Evolutionary conservation across 2,329 filamentous ascomycete genomes (phyloP), one percentile per base, ranked within the genome.

Genomic region (Huntiella omanensis): DNA sequence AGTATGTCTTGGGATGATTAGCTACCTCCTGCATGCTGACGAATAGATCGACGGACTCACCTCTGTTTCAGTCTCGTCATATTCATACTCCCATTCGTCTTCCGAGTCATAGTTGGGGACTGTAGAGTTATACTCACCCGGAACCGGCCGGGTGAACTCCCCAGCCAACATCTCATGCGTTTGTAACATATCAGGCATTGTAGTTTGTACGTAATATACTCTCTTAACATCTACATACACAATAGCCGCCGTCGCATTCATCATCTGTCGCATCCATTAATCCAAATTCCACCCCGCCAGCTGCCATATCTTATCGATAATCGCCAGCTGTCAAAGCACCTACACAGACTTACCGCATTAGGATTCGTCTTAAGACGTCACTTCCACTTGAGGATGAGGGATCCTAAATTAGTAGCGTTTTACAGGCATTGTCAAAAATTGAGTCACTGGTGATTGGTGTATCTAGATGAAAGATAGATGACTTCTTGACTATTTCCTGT

Each of bases 11-110:
- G 3, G 32, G 22, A n/a, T 36, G 15, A 16, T 36, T 15, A 45
- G 19, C 12, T 38, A 37, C 4, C 7, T 28, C 19, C 13, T 22
- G 42, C 19, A 43, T 8, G 22, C 11, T 32, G 33, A 32, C 12
- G 4, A 28, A 15, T 13, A 35, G 8, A n/a, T 36, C n/a, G 7
- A 36, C 16, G 6, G 4, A 36, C 54, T 13, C 49, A 73, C 75
- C 64, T 80, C 75, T 11, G 67, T 76, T 54, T 80, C 74, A 0
- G 72, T 76, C 2, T 63, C 59, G 0, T 75, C 79, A 54, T 80
- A 80, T 53, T 80, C 75, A 52, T 78, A 79, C 54, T 80, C 75
- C 73, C 73, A 80, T 43, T 77, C 73, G 42, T 78, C 71, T 49
- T 75, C 64, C 4, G 66, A 68, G 22, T 64, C 62, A 11, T 44